phyloP scores from a whole-genome alignment of 1,284 basidiomycete species.

The Meripilus lineatus region DNA sequence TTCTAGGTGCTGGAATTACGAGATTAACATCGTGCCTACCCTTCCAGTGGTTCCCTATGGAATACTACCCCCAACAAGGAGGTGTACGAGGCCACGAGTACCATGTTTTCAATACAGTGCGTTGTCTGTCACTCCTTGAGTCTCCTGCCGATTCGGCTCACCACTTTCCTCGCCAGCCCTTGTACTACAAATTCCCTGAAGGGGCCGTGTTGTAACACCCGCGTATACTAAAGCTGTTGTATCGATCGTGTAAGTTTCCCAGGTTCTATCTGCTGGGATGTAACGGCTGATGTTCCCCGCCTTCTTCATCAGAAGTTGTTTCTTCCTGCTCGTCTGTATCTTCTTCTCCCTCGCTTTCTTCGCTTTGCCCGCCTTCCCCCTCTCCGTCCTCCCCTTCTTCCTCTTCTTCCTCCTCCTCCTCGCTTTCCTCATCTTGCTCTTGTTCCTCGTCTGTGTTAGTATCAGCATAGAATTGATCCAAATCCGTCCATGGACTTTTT shows the following conservation, averaged over 20 bases:
- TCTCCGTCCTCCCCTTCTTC: constrained; percentile 54
- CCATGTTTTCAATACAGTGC: constrained; percentile 69
- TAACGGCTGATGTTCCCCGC: not conserved
- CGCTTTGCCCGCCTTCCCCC: constrained; percentile 60
- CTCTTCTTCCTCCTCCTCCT: constrained; percentile 57
- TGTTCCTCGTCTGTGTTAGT: constrained; percentile 24
- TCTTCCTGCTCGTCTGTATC: constrained; percentile 5
- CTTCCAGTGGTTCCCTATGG: constrained; percentile 69
- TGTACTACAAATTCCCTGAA: constrained; percentile 63
- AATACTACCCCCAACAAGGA: constrained; percentile 56
- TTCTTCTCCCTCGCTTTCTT: not conserved
- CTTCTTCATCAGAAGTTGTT: not conserved
- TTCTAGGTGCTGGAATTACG: not conserved
- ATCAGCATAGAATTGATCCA: constrained; percentile 66
- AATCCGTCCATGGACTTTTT: constrained; percentile 49
- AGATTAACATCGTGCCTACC: constrained; percentile 4
- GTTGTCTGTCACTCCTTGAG: constrained; percentile 17
- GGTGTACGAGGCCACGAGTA: constrained; percentile 70
- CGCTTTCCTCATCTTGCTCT: constrained; percentile 36
- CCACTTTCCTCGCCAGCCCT: constrained; percentile 38
- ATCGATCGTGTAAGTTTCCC: too few relatives aligned
- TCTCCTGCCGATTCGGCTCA: constrained; percentile 5
- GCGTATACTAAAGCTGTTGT: not conserved
- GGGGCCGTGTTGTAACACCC: constrained; percentile 44
- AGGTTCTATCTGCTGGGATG: not conserved